Evolutionary conservation across 2,329 filamentous ascomycete species (phyloP).

Genomic region (Ascochyta lentis): DNA sequence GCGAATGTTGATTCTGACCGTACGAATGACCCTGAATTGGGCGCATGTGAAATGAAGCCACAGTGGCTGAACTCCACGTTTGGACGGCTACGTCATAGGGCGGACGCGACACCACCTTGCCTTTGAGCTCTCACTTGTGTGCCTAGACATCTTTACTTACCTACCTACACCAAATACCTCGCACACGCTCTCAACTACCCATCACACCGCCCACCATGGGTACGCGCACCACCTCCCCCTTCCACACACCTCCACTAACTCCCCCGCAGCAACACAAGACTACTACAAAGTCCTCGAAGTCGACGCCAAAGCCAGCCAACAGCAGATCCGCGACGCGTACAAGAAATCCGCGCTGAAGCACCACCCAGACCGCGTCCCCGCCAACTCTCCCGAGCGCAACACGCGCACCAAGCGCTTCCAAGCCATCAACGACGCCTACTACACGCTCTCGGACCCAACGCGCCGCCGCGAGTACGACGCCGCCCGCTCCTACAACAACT

Average conservation of each 20-base stretch:
- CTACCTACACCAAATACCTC: not conserved
- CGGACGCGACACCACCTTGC: conserved; percentile 13
- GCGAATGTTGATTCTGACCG: not conserved
- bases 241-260: not conserved
- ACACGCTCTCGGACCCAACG: conserved; percentile 79
- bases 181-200: not conserved
- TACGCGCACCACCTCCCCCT: not conserved
- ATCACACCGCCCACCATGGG: not conserved
- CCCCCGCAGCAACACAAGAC: conserved; percentile 6
- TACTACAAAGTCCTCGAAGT: conserved; percentile 65
- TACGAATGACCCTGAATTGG: no score
- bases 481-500: conserved; percentile 65
- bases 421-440: conserved; percentile 91
- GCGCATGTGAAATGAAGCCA: conserved; percentile 8
- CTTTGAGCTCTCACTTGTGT: conserved; percentile 2
- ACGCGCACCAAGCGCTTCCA: conserved; percentile 88
- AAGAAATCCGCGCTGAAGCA: conserved; percentile 91
- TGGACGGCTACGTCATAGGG: conserved; percentile 7
- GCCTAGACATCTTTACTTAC: not conserved
- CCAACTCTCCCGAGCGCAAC: conserved; percentile 81
- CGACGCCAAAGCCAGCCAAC: conserved; percentile 73
- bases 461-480: conserved; percentile 86
- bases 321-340: conserved; percentile 92
- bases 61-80: conserved; percentile 20
- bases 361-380: conserved; percentile 88